These are phyloP conservation scores for Haematococcus sp. DNA, from an alignment of 139 green algal species.

Conservation along the genomic window DNA sequence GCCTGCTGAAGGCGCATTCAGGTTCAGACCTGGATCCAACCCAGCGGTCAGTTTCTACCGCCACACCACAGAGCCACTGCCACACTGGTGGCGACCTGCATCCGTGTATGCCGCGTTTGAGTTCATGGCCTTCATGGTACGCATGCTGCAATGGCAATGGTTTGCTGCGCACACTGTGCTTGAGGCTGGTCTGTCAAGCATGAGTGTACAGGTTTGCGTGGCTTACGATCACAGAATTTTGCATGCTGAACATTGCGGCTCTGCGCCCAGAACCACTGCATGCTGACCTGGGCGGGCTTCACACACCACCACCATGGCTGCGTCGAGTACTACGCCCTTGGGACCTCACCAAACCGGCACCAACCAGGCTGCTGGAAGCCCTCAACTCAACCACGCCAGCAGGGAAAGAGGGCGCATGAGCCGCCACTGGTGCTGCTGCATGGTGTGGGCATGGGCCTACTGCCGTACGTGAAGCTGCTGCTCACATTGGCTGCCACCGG, in stretches of 20 bases:
- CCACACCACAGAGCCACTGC: conserved; percentile 21
- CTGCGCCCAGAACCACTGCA: conserved; percentile 25
- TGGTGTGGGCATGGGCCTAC: conserved; percentile 38
- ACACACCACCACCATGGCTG: neutral
- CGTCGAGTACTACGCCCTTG: neutral
- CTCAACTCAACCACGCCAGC: neutral
- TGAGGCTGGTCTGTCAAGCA: too few species aligned
- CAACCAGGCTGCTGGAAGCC: neutral
- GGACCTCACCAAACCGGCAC: neutral
- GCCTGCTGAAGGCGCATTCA: neutral
- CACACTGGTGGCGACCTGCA: conserved; percentile 35
- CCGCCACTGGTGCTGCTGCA: conserved; percentile 28
- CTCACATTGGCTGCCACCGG: conserved; percentile 41
- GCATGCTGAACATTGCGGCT: too few species aligned
- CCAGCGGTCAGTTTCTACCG: conserved; percentile 1
- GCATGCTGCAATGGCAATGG: too few species aligned
- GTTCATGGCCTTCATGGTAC: conserved; percentile 5
- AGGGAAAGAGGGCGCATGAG: neutral
- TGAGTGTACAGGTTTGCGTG: too few species aligned
- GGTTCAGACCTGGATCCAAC: neutral
- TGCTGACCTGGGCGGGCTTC: conserved; percentile 23
- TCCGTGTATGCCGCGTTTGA: conserved; percentile 23
- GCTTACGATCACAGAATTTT: too few species aligned
- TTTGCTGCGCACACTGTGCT: too few species aligned
- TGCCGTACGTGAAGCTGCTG: conserved; percentile 41